Percentiles rank a stretch among this genome's conserved stretches.
phyloP scores from a whole-genome alignment of 495 filamentous ascomycete genomes.

The Letharia columbiana region DNA sequence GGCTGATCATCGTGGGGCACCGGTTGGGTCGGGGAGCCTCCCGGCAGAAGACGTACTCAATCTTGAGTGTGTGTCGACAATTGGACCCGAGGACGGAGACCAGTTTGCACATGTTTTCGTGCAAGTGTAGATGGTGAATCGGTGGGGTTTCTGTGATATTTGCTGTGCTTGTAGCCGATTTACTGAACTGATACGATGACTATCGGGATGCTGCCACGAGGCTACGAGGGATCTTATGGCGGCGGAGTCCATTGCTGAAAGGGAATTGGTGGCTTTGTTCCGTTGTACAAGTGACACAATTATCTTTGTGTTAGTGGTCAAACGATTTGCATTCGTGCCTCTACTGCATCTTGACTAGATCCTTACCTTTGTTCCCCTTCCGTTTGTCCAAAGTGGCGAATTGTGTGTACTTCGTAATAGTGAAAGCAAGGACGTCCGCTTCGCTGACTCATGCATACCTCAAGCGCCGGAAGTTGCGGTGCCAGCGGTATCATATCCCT shows the following conservation, averaged over 20 bases:
- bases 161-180: not conserved
- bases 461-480: too few species aligned
- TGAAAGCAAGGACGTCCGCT: not conserved
- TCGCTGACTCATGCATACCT: too few species aligned
- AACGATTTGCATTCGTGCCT: not conserved
- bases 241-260: not conserved
- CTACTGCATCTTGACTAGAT: not conserved
- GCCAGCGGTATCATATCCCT: too few species aligned
- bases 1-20: not conserved
- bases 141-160: not conserved
- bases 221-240: not conserved
- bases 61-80: constrained; percentile 5
- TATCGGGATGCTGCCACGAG: not conserved
- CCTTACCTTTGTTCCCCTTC: not conserved
- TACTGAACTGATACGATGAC: not conserved
- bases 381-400: not conserved
- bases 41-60: constrained; percentile 3
- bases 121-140: not conserved
- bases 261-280: not conserved
- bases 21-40: not conserved
- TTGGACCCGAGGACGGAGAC: not conserved
- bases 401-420: not conserved
- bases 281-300: not conserved
- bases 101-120: constrained; percentile 3
- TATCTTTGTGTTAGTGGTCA: constrained; percentile 1